These are phyloP conservation scores for Cynara cardunculus DNA, from an alignment of 129 eudicot genomes.

Conservation along the genomic window DNA sequence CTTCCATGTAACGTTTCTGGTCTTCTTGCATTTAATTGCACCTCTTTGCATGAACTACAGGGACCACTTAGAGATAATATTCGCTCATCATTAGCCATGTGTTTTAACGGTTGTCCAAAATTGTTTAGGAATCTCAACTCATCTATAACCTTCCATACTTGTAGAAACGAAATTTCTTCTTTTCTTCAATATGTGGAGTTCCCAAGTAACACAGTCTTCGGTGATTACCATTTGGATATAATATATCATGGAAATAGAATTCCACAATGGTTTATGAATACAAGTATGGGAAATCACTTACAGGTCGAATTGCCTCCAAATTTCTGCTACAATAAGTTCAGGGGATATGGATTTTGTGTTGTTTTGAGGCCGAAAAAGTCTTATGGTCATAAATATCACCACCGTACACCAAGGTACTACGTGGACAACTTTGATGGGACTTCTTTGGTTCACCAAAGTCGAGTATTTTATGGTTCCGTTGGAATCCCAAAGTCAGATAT, in stretches of 20 bases:
- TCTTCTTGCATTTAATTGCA: neutral
- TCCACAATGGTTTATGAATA: slow-evolving; percentile 1
- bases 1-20: neutral
- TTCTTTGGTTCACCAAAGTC: neutral
- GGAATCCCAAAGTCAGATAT: neutral
- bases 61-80: neutral
- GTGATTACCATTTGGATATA: neutral
- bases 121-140: neutral
- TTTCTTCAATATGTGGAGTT: too few species aligned
- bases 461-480: too few species aligned
- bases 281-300: neutral
- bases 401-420: neutral
- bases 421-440: slow-evolving; percentile 4
- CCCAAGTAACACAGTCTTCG: too few species aligned
- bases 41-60: neutral
- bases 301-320: neutral
- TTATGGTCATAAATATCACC: neutral
- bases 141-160: too few species aligned
- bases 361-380: neutral
- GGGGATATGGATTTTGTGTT: slow-evolving; percentile 10
- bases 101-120: neutral
- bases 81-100: neutral
- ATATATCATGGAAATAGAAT: neutral
- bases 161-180: too few species aligned
- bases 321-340: neutral